Evolutionary conservation across 2,329 filamentous ascomycete genomes (phyloP).

Genomic region (Alternaria ventricosa): DNA sequence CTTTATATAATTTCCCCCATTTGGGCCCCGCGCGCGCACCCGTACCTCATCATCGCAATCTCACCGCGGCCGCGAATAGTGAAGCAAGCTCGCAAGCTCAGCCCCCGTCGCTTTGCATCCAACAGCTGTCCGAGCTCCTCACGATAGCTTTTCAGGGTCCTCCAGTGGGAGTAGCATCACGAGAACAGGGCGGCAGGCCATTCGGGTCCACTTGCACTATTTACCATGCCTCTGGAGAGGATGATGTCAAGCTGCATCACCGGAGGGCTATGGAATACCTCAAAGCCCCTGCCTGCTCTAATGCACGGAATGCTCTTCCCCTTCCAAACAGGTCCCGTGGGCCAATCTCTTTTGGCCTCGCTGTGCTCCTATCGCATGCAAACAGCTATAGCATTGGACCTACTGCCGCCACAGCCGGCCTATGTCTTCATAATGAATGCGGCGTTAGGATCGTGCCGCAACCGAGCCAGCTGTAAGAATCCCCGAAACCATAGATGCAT

Average conservation of each 20-base stretch:
- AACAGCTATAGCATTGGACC: background rate
- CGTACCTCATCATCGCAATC: constrained; percentile 11
- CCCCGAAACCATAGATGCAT: background rate
- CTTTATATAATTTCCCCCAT: constrained; percentile 17
- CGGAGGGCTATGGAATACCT: background rate
- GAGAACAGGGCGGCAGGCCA: background rate
- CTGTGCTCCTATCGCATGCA: constrained; percentile 6
- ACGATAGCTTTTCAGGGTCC: background rate
- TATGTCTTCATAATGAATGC: constrained; percentile 4
- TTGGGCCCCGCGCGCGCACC: constrained; percentile 13
- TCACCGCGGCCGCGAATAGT: constrained; percentile 16
- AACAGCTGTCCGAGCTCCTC: constrained; percentile 7
- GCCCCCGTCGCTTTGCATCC: constrained; percentile 8
- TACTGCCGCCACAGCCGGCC: constrained; percentile 14
- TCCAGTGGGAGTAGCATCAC: constrained; percentile 1
- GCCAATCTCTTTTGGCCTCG: background rate
- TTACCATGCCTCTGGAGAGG: background rate
- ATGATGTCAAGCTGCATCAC: constrained; percentile 5
- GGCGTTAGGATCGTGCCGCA: constrained; percentile 13
- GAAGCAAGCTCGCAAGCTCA: constrained; percentile 15
- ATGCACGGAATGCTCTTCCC: background rate
- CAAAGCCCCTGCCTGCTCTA: background rate
- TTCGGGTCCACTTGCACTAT: background rate
- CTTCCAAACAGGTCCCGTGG: background rate
- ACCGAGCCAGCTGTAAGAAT: background rate